phyloP scores from a whole-genome alignment of 257 asterid species.

The Salvia miltiorrhiza region DNA sequence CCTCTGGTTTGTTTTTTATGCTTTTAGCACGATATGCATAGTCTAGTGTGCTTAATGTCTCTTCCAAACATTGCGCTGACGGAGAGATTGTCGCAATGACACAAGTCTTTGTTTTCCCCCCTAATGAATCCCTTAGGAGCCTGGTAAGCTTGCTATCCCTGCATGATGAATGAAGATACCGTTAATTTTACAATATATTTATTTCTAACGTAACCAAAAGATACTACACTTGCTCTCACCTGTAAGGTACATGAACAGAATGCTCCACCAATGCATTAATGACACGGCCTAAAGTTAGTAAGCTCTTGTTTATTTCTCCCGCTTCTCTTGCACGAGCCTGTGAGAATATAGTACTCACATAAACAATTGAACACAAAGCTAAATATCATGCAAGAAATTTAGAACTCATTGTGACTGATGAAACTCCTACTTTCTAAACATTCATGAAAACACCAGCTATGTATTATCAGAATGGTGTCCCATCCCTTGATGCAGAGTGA shows the following conservation, averaged over 20 bases:
- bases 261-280: conserved; percentile 81
- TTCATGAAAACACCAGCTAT: not conserved
- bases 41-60: conserved; percentile 80
- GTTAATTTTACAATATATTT: conserved; percentile 6
- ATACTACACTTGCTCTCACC: conserved; percentile 38
- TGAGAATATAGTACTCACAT: not conserved
- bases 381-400: not conserved
- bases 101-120: conserved; percentile 89
- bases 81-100: conserved; percentile 84
- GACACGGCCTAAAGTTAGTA: conserved; percentile 81
- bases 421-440: not conserved
- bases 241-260: conserved; percentile 79
- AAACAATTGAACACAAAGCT: conserved; percentile 5
- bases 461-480: not conserved
- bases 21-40: conserved; percentile 86
- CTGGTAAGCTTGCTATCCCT: conserved; percentile 93
- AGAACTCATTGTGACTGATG: not conserved
- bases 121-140: conserved; percentile 77
- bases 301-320: conserved; percentile 88
- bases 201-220: not conserved
- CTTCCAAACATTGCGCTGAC: conserved; percentile 67
- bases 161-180: conserved; percentile 18
- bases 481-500: not conserved
- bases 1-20: conserved; percentile 89
- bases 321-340: conserved; percentile 97